A percentile compares a stretch with the other conserved stretches of the same genome.
Evolutionary conservation across 2,329 filamentous ascomycete species (phyloP).

Genomic region (Pseudocercospora fuligena): DNA sequence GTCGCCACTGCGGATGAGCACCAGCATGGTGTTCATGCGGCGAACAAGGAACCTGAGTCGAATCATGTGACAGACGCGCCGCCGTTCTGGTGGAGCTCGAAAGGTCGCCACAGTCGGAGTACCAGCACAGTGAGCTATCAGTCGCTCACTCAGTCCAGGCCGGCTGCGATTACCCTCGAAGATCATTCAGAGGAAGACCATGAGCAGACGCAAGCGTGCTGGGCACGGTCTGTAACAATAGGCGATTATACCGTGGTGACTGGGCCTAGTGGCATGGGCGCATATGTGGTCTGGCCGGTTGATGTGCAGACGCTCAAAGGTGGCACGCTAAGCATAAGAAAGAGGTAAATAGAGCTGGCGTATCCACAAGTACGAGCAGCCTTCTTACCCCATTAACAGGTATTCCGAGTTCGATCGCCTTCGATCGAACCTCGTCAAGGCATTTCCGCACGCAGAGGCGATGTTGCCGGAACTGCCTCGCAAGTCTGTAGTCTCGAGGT

Average conservation of each 20-base stretch:
- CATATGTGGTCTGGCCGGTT: conserved; percentile 95
- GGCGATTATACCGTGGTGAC: conserved; percentile 66
- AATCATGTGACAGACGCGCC: conserved; percentile 42
- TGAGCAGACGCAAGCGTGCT: conserved; percentile 62
- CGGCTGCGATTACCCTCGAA: conserved; percentile 61
- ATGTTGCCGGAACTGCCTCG: conserved; percentile 90
- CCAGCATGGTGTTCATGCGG: conserved; percentile 6
- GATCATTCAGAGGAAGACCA: conserved; percentile 66
- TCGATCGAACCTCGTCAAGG: conserved; percentile 70
- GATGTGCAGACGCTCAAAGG: conserved; percentile 81
- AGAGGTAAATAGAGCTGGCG: conserved; percentile 51
- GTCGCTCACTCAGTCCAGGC: conserved; percentile 42
- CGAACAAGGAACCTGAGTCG: conserved; percentile 16
- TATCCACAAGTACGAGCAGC: neutral
- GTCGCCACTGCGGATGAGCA: conserved; percentile 20
- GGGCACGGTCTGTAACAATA: conserved; percentile 66
- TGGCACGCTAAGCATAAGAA: conserved; percentile 45
- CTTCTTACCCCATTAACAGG: conserved; percentile 45
- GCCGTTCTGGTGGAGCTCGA: conserved; percentile 51
- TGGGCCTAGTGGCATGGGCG: conserved; percentile 68
- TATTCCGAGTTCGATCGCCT: conserved; percentile 95
- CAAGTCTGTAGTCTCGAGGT: conserved; percentile 83
- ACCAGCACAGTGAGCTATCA: conserved; percentile 43
- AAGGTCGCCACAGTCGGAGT: conserved; percentile 42
- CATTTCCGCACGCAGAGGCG: conserved; percentile 81